Percentiles rank a stretch among this genome's conserved stretches.
phyloP scores from a whole-genome alignment of 768 basidiomycete genomes.

The Pleurotus pulmonarius region DNA sequence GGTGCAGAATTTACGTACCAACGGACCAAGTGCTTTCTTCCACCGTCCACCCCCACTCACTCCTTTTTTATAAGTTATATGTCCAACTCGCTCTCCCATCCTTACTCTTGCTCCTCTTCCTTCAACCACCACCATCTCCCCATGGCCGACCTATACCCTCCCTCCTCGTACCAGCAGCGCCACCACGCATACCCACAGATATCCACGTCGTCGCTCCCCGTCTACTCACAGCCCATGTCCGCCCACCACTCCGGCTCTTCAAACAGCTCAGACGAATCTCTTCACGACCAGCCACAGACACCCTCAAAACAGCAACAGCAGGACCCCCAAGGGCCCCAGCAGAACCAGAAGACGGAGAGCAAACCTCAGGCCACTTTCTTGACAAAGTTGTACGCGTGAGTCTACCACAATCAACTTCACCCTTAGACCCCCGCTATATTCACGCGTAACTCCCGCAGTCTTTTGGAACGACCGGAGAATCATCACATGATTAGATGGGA shows the following conservation, averaged over 20 bases:
- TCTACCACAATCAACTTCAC: conserved; percentile 14
- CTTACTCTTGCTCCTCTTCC: conserved; percentile 26
- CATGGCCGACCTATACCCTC: conserved; percentile 59
- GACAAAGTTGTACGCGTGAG: conserved; percentile 94
- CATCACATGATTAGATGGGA: conserved; percentile 98
- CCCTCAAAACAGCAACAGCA: conserved; percentile 29
- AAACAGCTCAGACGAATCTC: conserved; percentile 41
- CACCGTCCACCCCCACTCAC: background rate
- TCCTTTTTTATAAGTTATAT: conserved; percentile 6
- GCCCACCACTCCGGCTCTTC: conserved; percentile 37
- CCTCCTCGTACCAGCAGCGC: conserved; percentile 33
- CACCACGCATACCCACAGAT: conserved; percentile 30
- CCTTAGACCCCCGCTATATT: background rate
- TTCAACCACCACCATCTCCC: conserved; percentile 27
- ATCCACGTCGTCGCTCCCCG: conserved; percentile 24
- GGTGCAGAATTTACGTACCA: conserved; percentile 5
- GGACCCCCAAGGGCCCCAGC: conserved; percentile 14
- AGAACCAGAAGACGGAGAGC: conserved; percentile 61
- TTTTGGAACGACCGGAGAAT: conserved; percentile 88
- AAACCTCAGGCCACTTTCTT: conserved; percentile 95
- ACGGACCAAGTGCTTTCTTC: conserved; percentile 9
- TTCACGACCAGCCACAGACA: conserved; percentile 43
- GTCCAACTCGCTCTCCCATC: conserved; percentile 15
- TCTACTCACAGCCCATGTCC: conserved; percentile 32
- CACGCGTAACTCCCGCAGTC: conserved; percentile 38